These are phyloP conservation scores for Aspergillus sclerotiicarbonarius DNA, from an alignment of 495 filamentous ascomycete species.

Conservation along the genomic window DNA sequence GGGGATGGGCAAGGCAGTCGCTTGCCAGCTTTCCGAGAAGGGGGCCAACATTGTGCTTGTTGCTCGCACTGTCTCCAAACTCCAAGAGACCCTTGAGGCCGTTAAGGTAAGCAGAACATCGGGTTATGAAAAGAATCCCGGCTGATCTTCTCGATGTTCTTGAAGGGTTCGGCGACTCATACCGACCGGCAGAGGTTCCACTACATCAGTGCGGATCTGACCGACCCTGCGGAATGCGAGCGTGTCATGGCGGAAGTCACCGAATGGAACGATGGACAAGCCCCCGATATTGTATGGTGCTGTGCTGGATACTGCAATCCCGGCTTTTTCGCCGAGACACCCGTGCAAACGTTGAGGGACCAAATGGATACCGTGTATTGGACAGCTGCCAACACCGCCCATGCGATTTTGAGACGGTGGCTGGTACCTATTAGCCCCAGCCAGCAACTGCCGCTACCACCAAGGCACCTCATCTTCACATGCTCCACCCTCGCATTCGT, in stretches of 20 bases:
- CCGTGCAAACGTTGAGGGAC: conserved; percentile 58
- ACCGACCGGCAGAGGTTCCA: conserved; percentile 71
- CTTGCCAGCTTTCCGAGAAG: conserved; percentile 69
- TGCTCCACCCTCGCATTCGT: conserved; percentile 73
- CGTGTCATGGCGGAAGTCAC: conserved; percentile 69
- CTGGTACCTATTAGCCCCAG: conserved; percentile 38
- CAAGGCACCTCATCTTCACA: conserved; percentile 85
- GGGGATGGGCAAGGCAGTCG: conserved; percentile 80
- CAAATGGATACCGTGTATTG: conserved; percentile 95
- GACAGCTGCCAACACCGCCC: conserved; percentile 82
- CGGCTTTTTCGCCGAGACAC: conserved; percentile 72
- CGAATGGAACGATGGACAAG: conserved; percentile 73
- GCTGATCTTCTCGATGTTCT: background rate
- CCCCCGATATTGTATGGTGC: conserved; percentile 89
- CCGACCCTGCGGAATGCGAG: conserved; percentile 60
- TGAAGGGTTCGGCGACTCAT: conserved; percentile 57
- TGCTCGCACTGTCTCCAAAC: conserved; percentile 70
- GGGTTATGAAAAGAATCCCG: no score
- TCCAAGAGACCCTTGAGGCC: conserved; percentile 66
- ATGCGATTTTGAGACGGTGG: conserved; percentile 55
- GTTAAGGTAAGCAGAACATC: conserved; percentile 50
- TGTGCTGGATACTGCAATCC: conserved; percentile 78
- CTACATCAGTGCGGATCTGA: conserved; percentile 82
- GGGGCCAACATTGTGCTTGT: conserved; percentile 87
- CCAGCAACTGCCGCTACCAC: conserved; percentile 32